Base-by-base conservation (phyloP, 345 rosid species). In the Acer saccharum region DNA sequence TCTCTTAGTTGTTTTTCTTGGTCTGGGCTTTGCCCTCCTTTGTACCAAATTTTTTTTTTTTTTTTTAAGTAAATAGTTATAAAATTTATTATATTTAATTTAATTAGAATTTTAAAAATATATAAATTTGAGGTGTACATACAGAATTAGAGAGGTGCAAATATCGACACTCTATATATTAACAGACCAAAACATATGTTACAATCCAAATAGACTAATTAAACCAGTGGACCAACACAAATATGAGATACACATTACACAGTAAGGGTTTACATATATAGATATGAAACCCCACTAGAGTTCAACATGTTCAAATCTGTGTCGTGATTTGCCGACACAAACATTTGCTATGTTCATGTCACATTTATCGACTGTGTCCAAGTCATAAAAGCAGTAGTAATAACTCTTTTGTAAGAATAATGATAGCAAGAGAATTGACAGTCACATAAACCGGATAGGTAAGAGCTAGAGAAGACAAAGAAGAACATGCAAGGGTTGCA, bases 311-410 rank as follows among this genome's bases (percentile, higher is more conserved):
- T 16, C n/a, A 73, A n/a, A 73, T 46, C 1, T 82, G 82, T 60
- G 27, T 66, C 1, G 11, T 64, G 43, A 44, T 17, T 65, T 74
- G 81, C 86, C 81, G 83, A 83, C 86, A 81, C 43, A 80, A 70
- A 54, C 77, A 68, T 69, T 57, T 32, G 71, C 64, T 13, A 20
- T 62, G 46, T 77, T 60, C 62, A 62, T 60, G 61, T 27, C 43
- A 67, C 70, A 20, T 68, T 35, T 68, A 75, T 71, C 17, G 72
- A 69, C 29, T 27, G 44, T 50, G 58, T 54, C 69, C 2, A 52
- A 18, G 71, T 52, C 52, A 73, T 11, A 46, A 46, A 68, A n/a
- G 68, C 50, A 43, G 5, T 43, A 50, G 55, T 13, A 50, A 32
- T 32, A 32, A 32, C 35, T 32, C 35, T 32, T 32, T 32, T 3